A percentile compares a stretch with the other conserved stretches of the same genome.
Conservation (phyloP, 768 basidiomycete species). For the Rickenella mellea region DNA sequence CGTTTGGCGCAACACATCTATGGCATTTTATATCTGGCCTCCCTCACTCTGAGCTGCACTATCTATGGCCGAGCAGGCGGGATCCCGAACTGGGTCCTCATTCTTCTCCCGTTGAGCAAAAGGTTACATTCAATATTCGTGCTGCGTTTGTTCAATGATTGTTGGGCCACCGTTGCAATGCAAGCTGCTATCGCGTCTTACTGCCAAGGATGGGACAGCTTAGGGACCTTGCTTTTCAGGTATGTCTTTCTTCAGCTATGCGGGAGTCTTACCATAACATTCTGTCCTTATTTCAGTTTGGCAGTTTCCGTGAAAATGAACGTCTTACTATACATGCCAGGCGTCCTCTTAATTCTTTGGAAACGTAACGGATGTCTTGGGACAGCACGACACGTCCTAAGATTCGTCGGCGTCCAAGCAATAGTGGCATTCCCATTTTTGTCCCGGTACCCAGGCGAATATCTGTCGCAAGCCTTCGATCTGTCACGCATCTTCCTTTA, state of each 20-base stretch:
- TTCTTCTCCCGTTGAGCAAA: conserved; percentile 81
- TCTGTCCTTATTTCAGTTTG: conserved; percentile 29
- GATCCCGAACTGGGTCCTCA: conserved; percentile 61
- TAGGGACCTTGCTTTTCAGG: conserved; percentile 69
- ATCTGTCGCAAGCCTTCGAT: conserved; percentile 75
- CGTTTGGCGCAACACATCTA: conserved; percentile 71
- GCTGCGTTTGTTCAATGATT: conserved; percentile 91
- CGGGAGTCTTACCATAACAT: conserved; percentile 1
- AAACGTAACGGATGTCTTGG: conserved; percentile 53
- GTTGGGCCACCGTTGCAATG: conserved; percentile 66
- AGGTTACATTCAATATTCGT: conserved; percentile 90
- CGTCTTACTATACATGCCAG: conserved; percentile 81
- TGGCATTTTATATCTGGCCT: conserved; percentile 58
- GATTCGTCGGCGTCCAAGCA: conserved; percentile 40
- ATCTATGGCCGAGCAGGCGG: conserved; percentile 58
- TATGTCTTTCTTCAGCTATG: conserved; percentile 20
- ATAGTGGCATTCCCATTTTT: conserved; percentile 68
- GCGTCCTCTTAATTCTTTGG: conserved; percentile 73
- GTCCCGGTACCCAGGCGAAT: conserved; percentile 45
- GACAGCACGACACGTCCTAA: conserved; percentile 30
- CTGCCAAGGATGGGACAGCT: conserved; percentile 46
- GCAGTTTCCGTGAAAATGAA: conserved; percentile 97
- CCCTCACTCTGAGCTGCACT: conserved; percentile 51
- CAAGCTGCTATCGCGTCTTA: conserved; percentile 62
- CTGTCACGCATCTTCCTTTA: conserved; percentile 83